These are phyloP conservation scores for Onygenales sp. DNA, from an alignment of 2,329 filamentous ascomycete species.

Conservation along the genomic window DNA sequence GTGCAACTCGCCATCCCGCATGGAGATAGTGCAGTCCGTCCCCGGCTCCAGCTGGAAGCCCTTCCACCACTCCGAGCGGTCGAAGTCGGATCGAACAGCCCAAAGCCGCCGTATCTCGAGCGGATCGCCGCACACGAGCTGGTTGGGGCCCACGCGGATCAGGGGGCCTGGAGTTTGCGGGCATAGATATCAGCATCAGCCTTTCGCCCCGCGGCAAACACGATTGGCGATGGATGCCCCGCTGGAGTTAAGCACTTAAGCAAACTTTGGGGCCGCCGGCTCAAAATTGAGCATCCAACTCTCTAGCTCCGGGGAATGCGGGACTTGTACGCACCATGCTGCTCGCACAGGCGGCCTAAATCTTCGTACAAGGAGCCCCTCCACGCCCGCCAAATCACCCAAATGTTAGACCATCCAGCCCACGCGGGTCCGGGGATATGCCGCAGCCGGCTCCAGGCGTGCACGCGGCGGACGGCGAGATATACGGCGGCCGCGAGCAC, in stretches of 20 bases:
- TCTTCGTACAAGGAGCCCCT: conserved; percentile 2
- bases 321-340: conserved; percentile 2
- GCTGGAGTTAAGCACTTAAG: background rate
- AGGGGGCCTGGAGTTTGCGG: background rate
- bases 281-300: background rate
- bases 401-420: conserved; percentile 1
- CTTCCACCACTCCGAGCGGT: conserved; percentile 5
- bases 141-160: conserved; percentile 6
- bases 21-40: conserved; percentile 1
- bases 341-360: background rate
- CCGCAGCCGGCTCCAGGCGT: background rate
- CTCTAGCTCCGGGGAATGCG: background rate
- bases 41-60: conserved; percentile 3
- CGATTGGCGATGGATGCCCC: no score
- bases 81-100: conserved; percentile 4
- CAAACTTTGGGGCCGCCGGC: background rate
- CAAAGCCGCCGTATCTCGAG: conserved; percentile 1
- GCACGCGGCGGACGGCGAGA: background rate
- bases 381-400: conserved; percentile 2
- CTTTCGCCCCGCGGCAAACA: background rate
- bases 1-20: background rate
- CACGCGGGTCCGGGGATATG: conserved; percentile 1
- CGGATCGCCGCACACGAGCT: conserved; percentile 4
- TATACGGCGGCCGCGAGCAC: background rate
- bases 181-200: background rate